Percentiles rank a stretch among this genome's conserved stretches.
These are phyloP conservation scores for Ganoderma leucocontextum DNA, from an alignment of 1,284 basidiomycete species.

Conservation along the genomic window DNA sequence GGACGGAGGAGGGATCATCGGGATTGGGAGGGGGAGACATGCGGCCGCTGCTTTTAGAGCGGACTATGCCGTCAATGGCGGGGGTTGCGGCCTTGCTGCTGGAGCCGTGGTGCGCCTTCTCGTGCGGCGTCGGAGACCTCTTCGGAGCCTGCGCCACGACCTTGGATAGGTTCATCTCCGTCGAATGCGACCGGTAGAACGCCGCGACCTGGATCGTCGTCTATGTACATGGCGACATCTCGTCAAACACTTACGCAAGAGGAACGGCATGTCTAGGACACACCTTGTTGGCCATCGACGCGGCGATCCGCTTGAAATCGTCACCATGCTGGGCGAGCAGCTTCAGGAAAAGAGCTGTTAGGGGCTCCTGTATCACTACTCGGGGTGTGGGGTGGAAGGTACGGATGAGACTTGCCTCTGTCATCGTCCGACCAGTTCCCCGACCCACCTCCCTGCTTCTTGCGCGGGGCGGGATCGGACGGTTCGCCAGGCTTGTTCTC, in stretches of 20 bases:
- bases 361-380: conserved; percentile 49
- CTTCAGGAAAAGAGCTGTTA: conserved; percentile 63
- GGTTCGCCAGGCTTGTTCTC: conserved; percentile 43
- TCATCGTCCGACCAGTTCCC: conserved; percentile 65
- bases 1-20: conserved; percentile 6
- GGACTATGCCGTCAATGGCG: neutral
- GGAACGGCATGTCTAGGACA: conserved; percentile 5
- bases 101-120: neutral
- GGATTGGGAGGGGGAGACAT: conserved; percentile 27
- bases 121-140: conserved; percentile 43
- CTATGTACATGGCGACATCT: conserved; percentile 42
- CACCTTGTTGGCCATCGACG: conserved; percentile 79
- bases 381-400: conserved; percentile 47
- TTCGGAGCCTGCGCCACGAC: conserved; percentile 47
- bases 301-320: conserved; percentile 80
- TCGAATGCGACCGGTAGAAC: conserved; percentile 63
- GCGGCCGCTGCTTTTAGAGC: conserved; percentile 19
- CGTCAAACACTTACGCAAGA: neutral
- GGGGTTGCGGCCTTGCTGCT: neutral
- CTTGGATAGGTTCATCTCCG: conserved; percentile 53
- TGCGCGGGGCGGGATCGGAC: conserved; percentile 45
- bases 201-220: conserved; percentile 81
- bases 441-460: conserved; percentile 41
- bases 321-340: conserved; percentile 76
- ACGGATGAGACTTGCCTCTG: conserved; percentile 53